A percentile compares a stretch with the other conserved stretches of the same genome.
Conservation (phyloP, 2,329 filamentous ascomycete species). For the Raffaelea albimanens region DNA sequence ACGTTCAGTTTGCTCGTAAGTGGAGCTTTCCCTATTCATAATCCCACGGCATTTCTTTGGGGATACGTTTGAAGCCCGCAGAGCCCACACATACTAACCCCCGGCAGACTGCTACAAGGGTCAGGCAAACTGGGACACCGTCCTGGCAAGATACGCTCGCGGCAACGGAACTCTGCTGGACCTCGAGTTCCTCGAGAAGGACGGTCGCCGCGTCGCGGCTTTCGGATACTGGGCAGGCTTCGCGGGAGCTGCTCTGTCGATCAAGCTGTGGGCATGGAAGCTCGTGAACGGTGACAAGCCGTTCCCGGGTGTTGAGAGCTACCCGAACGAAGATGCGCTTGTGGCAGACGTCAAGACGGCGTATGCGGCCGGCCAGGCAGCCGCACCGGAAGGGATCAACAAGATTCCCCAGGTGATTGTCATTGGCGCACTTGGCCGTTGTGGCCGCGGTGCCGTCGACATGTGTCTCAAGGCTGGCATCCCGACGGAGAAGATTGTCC, state of each 20-base stretch:
- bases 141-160: constrained; percentile 68
- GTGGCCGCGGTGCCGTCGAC: constrained; percentile 76
- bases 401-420: constrained; percentile 65
- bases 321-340: constrained; percentile 65
- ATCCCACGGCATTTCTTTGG: no score
- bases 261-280: constrained; percentile 80
- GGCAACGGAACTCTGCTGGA: constrained; percentile 74
- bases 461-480: constrained; percentile 68
- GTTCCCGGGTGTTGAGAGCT: constrained; percentile 57
- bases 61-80: no score
- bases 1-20: constrained; percentile 48
- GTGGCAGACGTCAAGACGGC: constrained; percentile 65
- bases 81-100: no score
- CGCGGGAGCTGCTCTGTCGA: constrained; percentile 61
- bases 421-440: constrained; percentile 77
- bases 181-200: constrained; percentile 74
- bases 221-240: constrained; percentile 72
- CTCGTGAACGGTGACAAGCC: constrained; percentile 47
- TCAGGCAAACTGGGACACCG: constrained; percentile 69
- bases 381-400: constrained; percentile 45
- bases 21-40: background rate
- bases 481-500: constrained; percentile 54
- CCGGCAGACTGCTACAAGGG: constrained; percentile 56
- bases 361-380: constrained; percentile 53
- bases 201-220: constrained; percentile 59